Base-by-base conservation (phyloP, 1,284 basidiomycete species). In the Coriolopsis trogii region DNA sequence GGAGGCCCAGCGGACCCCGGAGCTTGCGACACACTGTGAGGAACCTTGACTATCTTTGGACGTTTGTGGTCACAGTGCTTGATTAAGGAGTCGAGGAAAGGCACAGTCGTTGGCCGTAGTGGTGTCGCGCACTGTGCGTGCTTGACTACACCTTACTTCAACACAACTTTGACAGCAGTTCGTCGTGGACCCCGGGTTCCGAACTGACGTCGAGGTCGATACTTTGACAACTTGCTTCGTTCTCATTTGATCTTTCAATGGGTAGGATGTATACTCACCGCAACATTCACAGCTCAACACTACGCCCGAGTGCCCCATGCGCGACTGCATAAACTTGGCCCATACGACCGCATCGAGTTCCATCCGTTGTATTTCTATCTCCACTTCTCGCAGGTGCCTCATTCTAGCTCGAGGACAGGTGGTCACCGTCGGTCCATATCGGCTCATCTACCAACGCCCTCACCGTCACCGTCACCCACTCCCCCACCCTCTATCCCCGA, bases 301-400 rank as follows among this genome's bases (percentile, higher is more conserved):
- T 57, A 56, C 49, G 60, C 28, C 12, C 56, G 57, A 39, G 46
- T 61, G 31, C 54, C 42, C n/a, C n/a, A n/a, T n/a, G n/a, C n/a
- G n/a, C n/a, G n/a, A n/a, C n/a, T n/a, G n/a, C n/a, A n/a, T n/a
- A n/a, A n/a, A n/a, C n/a, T n/a, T n/a, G n/a, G n/a, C n/a, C 43
- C 49, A 13, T 41, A 41, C 34, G 51, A 45, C 20, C 49, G 51
- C 16, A 53, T 69, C 49, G 56, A 55, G 20, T 62, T 70, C 23
- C 69, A 70, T 55, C 67, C 67, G 37, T 60, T 70, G 3, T 69
- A 66, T 53, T 65, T 62, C 51, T 70, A 70, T 51, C 64, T 70
- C 3, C 69, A 70, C 43, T 69, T 68, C 53, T 57, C 64, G 3
- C 59, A 63, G 21, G 26, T 44, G 4, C 29, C 49, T 3, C 51